Percentiles rank a stretch among this genome's conserved stretches.
Conservation (phyloP, 768 basidiomycete genomes). For the Suillus ampliporus region DNA sequence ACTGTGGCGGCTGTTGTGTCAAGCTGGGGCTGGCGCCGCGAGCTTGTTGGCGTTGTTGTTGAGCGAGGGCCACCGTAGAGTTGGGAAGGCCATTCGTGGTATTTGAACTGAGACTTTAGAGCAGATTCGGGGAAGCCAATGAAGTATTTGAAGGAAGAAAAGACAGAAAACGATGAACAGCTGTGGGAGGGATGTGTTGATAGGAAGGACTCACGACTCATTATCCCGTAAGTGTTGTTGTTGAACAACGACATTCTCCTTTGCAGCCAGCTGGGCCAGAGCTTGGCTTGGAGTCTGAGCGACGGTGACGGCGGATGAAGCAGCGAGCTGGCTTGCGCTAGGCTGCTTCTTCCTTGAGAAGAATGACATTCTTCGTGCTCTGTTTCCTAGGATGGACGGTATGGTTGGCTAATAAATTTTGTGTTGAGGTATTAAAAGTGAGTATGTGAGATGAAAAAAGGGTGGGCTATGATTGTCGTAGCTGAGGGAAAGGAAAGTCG, state of each 20-base stretch:
- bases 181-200: constrained; percentile 7
- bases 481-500: not conserved
- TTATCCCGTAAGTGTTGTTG: constrained; percentile 23
- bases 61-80: constrained; percentile 29
- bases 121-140: constrained; percentile 29
- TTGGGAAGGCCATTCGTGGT: constrained; percentile 29
- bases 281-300: constrained; percentile 72
- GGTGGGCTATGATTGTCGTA: no score
- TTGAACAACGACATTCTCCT: constrained; percentile 34
- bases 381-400: constrained; percentile 66
- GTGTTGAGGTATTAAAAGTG: constrained; percentile 8
- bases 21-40: constrained; percentile 40
- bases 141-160: constrained; percentile 4
- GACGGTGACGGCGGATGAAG: constrained; percentile 58
- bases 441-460: constrained; percentile 6
- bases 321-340: constrained; percentile 48
- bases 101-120: constrained; percentile 27
- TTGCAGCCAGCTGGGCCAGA: constrained; percentile 58
- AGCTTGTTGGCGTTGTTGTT: constrained; percentile 44
- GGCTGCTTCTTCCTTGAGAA: constrained; percentile 88
- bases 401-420: constrained; percentile 51
- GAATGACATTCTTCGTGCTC: constrained; percentile 88
- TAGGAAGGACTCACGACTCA: constrained; percentile 42
- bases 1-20: constrained; percentile 31
- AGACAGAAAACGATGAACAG: constrained; percentile 1